phyloP scores from a whole-genome alignment of 2,329 filamentous ascomycete genomes.

The Pestalotiopsis fici region DNA sequence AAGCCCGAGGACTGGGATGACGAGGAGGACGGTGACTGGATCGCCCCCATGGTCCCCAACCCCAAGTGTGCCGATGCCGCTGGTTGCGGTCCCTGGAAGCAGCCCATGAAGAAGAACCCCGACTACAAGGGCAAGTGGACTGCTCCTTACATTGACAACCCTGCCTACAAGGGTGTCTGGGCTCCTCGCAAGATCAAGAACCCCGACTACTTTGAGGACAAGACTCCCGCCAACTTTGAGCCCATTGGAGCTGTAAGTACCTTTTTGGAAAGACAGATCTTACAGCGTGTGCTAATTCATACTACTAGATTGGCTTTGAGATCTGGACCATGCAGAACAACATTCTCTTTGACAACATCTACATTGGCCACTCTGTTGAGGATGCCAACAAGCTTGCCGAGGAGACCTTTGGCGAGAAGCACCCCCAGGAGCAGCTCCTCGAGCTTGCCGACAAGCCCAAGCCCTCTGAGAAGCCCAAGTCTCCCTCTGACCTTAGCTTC shows the following conservation, averaged over 20 bases:
- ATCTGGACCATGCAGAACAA: constrained; percentile 99
- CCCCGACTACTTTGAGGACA: constrained; percentile 96
- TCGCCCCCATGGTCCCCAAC: constrained; percentile 87
- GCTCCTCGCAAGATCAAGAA: constrained; percentile 94
- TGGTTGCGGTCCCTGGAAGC: constrained; percentile 91
- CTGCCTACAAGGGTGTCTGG: constrained; percentile 96
- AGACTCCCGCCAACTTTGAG: constrained; percentile 94
- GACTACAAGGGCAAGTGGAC: constrained; percentile 99
- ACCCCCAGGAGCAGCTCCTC: constrained; percentile 75
- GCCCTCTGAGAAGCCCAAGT: constrained; percentile 64
- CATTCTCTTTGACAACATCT: constrained; percentile 99
- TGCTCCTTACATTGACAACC: constrained; percentile 92
- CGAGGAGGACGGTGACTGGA: constrained; percentile 98
- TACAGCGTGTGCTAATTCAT: constrained; percentile 18
- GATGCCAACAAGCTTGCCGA: constrained; percentile 87
- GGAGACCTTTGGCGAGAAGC: constrained; percentile 91
- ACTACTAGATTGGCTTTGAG: constrained; percentile 84
- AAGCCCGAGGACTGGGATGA: constrained; percentile 99
- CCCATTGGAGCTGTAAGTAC: constrained; percentile 90
- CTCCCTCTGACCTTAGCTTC: constrained; percentile 81
- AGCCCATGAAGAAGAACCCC: constrained; percentile 92
- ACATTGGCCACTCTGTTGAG: constrained; percentile 94
- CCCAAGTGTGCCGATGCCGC: constrained; percentile 92
- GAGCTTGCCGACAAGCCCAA: constrained; percentile 82
- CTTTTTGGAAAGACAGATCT: background rate